phyloP scores from a whole-genome alignment of 1,284 basidiomycete genomes.

The Austroboletus novae-zelandiae region DNA sequence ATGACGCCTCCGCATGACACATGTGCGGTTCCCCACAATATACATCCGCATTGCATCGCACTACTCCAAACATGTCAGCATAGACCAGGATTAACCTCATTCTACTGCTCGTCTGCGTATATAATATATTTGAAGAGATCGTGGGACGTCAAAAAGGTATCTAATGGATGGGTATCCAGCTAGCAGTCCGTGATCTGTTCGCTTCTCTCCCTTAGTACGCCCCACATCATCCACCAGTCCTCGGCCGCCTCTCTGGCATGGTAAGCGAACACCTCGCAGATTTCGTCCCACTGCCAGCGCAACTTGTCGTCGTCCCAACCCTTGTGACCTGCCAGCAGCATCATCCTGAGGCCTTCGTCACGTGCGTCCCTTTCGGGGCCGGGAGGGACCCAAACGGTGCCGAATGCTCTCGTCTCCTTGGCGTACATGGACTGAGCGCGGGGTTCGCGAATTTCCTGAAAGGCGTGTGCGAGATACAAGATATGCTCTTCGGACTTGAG shows the following conservation, averaged over 20 bases:
- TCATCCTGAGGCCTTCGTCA: constrained; percentile 35
- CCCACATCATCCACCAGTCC: constrained; percentile 50
- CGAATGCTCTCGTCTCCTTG: constrained; percentile 27
- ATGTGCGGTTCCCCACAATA: constrained; percentile 9
- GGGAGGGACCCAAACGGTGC: constrained; percentile 33
- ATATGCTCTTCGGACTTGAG: constrained; percentile 41
- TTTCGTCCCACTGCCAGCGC: constrained; percentile 42
- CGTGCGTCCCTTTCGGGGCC: constrained; percentile 41
- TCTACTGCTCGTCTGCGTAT: background rate
- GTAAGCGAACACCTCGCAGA: constrained; percentile 44
- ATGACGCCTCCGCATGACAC: constrained; percentile 2
- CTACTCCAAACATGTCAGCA: background rate
- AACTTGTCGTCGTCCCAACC: constrained; percentile 31
- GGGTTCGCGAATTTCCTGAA: constrained; percentile 43
- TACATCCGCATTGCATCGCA: constrained; percentile 16
- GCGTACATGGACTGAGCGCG: constrained; percentile 24
- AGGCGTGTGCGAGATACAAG: constrained; percentile 38
- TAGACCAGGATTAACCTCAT: constrained; percentile 1
- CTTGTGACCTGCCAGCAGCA: constrained; percentile 27
- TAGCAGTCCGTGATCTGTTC: constrained; percentile 14
- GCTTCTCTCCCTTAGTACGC: constrained; percentile 35
- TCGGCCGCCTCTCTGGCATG: constrained; percentile 45
- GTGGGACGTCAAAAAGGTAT: background rate
- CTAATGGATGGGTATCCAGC: constrained; percentile 1
- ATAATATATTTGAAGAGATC: background rate